Conservation (phyloP, 805 yeast genomes). For the Yarrowia deformans region DNA sequence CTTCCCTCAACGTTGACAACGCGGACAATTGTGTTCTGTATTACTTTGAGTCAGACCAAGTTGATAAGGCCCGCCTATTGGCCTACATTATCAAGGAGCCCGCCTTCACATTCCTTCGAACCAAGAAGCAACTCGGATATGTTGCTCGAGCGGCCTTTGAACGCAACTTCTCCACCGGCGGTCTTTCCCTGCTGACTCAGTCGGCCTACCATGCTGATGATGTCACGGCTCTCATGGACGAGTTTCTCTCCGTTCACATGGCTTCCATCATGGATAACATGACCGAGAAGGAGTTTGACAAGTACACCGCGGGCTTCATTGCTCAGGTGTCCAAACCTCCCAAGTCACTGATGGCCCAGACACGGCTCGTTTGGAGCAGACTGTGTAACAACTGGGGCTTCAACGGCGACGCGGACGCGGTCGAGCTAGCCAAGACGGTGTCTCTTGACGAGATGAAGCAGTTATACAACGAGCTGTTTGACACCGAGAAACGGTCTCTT, state of each 20-base stretch:
- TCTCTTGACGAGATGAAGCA: constrained; percentile 20
- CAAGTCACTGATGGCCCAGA: not conserved
- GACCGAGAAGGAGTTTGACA: constrained; percentile 20
- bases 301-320: constrained; percentile 10
- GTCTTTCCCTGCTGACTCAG: constrained; percentile 78
- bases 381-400: constrained; percentile 6
- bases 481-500: constrained; percentile 17
- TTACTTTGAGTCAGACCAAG: constrained; percentile 6
- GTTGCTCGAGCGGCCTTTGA: constrained; percentile 83
- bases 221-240: constrained; percentile 75
- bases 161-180: constrained; percentile 73
- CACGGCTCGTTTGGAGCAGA: not conserved
- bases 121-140: constrained; percentile 94
- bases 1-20: constrained; percentile 64
- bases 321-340: constrained; percentile 36
- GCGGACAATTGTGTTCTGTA: constrained; percentile 52
- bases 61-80: constrained; percentile 46
- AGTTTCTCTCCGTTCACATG: constrained; percentile 56
- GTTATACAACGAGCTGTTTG: constrained; percentile 2
- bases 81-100: constrained; percentile 84
- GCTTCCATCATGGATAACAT: not conserved
- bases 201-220: constrained; percentile 79
- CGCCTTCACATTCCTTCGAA: constrained; percentile 85
- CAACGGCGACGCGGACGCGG: not conserved
- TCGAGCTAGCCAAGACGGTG: constrained; percentile 10